Conservation (phyloP, 2,329 filamentous ascomycete species). For the Fusarium citri region DNA sequence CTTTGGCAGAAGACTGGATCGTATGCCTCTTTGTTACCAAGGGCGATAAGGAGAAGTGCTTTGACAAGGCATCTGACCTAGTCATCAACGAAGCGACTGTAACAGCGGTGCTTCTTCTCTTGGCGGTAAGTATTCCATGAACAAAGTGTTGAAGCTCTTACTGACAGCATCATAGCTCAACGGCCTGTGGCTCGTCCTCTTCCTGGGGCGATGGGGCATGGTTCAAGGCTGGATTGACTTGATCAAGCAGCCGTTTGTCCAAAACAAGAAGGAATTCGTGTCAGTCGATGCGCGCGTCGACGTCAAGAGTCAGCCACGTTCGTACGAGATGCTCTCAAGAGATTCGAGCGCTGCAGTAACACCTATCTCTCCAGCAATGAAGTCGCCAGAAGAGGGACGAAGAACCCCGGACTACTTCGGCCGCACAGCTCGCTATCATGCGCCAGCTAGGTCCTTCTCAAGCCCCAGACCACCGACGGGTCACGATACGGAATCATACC, state of each 20-base stretch:
- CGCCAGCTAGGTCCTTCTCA: slow-evolving; percentile 67
- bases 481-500: slow-evolving; percentile 60
- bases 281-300: slow-evolving; percentile 81
- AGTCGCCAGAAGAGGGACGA: slow-evolving; percentile 53
- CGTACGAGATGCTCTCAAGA: slow-evolving; percentile 84
- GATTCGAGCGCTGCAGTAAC: slow-evolving; percentile 67
- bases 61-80: slow-evolving; percentile 67
- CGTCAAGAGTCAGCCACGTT: slow-evolving; percentile 71
- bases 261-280: slow-evolving; percentile 82
- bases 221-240: slow-evolving; percentile 83
- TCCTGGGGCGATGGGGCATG: slow-evolving; percentile 88
- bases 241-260: slow-evolving; percentile 60
- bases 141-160: neutral
- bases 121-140: slow-evolving; percentile 70
- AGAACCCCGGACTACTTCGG: slow-evolving; percentile 68
- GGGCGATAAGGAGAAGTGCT: slow-evolving; percentile 73
- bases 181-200: slow-evolving; percentile 84
- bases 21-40: slow-evolving; percentile 70
- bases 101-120: slow-evolving; percentile 82
- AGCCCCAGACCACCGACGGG: slow-evolving; percentile 63
- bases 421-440: slow-evolving; percentile 64
- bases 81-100: slow-evolving; percentile 82
- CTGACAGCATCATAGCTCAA: slow-evolving; percentile 68
- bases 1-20: slow-evolving; percentile 73
- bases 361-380: slow-evolving; percentile 56